A percentile compares a stretch with the other conserved stretches of the same genome.
Evolutionary conservation across 495 filamentous ascomycete species (phyloP).

Genomic region (Aspergillus diversus): DNA sequence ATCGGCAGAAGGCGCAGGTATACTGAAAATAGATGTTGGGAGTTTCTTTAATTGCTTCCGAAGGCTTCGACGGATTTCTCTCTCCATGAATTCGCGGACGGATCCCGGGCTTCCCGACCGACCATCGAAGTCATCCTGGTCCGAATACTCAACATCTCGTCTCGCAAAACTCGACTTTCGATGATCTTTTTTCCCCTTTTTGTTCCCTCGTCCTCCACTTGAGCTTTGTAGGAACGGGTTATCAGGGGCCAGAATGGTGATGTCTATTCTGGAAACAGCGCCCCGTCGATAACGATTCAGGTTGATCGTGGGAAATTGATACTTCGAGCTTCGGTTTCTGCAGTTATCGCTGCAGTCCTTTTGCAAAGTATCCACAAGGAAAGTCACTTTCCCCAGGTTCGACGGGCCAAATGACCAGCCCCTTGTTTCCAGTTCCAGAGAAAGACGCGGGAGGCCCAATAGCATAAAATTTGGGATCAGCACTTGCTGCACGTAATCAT

Average conservation of each 20-base stretch:
- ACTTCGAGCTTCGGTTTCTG: not conserved
- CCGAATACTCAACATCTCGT: not conserved
- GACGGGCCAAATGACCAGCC: slow-evolving; percentile 68
- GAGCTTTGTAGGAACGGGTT: slow-evolving; percentile 6
- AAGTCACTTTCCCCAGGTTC: slow-evolving; percentile 60
- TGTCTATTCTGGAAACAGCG: slow-evolving; percentile 58
- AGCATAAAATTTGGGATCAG: slow-evolving; percentile 68
- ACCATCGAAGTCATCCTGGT: not conserved
- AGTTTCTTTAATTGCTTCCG: slow-evolving; percentile 16
- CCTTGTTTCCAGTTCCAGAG: slow-evolving; percentile 57
- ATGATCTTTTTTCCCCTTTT: not conserved
- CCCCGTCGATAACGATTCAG: slow-evolving; percentile 44
- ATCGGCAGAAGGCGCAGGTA: not conserved
- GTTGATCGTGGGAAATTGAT: slow-evolving; percentile 50
- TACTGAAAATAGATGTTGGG: slow-evolving; percentile 16
- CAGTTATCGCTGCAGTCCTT: not conserved
- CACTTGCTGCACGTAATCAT: slow-evolving; percentile 78
- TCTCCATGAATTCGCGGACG: slow-evolving; percentile 27
- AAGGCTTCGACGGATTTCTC: slow-evolving; percentile 13
- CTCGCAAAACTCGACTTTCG: not conserved
- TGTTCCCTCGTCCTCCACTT: slow-evolving; percentile 2
- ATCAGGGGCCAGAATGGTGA: slow-evolving; percentile 61
- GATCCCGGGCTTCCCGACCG: not conserved
- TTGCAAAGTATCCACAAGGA: slow-evolving; percentile 59
- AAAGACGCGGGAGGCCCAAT: slow-evolving; percentile 62